phyloP scores from a whole-genome alignment of 192 early-diverging fungal species.

The Gamsiella multidivaricata region DNA sequence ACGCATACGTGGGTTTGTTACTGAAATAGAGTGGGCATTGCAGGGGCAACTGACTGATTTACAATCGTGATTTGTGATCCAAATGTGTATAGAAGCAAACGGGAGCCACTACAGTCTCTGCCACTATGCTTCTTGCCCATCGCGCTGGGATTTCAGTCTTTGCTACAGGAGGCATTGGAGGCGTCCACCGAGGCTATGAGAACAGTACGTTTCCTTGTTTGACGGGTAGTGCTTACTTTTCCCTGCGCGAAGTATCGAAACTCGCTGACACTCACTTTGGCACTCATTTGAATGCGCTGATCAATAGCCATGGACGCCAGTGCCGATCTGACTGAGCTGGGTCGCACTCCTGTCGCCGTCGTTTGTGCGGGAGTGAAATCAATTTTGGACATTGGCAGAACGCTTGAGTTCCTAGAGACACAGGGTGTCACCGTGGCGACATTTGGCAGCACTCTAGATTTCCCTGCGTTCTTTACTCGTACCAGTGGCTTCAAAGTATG shows the following conservation, averaged over 20 bases:
- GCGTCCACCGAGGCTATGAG: slow-evolving; percentile 89
- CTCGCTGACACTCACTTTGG: too few relatives aligned
- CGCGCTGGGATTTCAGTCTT: slow-evolving; percentile 89
- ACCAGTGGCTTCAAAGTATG: slow-evolving; percentile 73
- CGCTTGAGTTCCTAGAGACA: slow-evolving; percentile 92
- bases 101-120: slow-evolving; percentile 94
- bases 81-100: slow-evolving; percentile 60
- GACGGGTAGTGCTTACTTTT: neutral
- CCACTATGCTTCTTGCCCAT: slow-evolving; percentile 91
- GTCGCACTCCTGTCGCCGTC: slow-evolving; percentile 91
- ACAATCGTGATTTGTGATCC: too few relatives aligned
- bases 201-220: slow-evolving; percentile 64
- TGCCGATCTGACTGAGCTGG: slow-evolving; percentile 93
- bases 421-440: slow-evolving; percentile 93
- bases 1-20: too few relatives aligned
- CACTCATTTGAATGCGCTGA: neutral
- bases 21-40: too few relatives aligned
- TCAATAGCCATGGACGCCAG: slow-evolving; percentile 85
- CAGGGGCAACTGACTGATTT: neutral
- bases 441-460: slow-evolving; percentile 69
- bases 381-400: slow-evolving; percentile 94
- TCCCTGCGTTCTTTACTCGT: slow-evolving; percentile 94
- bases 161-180: slow-evolving; percentile 98
- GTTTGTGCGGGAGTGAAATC: slow-evolving; percentile 97
- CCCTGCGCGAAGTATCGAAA: neutral